Evolutionary conservation across 345 rosid species (phyloP), one percentile per base, ranked within the genome.

Genomic region (Arabidopsis suecica): DNA sequence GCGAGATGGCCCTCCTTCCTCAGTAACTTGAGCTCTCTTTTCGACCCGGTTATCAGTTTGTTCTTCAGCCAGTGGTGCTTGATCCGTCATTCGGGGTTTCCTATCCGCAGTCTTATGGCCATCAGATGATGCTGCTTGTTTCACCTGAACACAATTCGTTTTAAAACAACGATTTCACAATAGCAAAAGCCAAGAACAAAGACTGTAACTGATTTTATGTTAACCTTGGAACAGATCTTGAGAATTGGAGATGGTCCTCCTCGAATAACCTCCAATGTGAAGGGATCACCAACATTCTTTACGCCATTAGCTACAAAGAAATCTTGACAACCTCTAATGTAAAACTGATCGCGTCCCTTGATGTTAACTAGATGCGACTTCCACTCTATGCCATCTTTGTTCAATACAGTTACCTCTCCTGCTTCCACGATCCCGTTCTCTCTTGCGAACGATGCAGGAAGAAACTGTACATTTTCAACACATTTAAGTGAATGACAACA

Each of bases 221-320:
- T 68, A 75, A 75, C 69, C 79, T 75, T 51, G 63, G 74, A 6
- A 61, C 74, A 60, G 30, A 68, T 16, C 61, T 68, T 60, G 16
- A 68, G 48, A 50, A 68, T 53, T 10, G 69, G 79, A 61, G 48
- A 50, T 50, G 32, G 20, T 68, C 79, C 79, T 49, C 79, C 68
- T 50, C 47, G 54, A 41, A 75, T 7, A 51, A 16, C 32, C 53
- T 75, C 79, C 6, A 75, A 2, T 61, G 74, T 75, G 56, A 68
- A 68, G 74, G 49, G 10, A 32, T 75, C 79, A 51, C 74, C 67
- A 37, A 57, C 14, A 22, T 61, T 68, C 40, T 33, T 51, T 23
- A 75, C 7, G 40, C 56, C 68, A 38, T 61, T 75, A 38, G 79
- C 63, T 41, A 22, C 0, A 51, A 68, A 48, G 56, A 45, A 60